Percentiles rank a stretch among this genome's conserved stretches.
Evolutionary conservation across 192 early-diverging fungal species (phyloP).

Genomic region (Mortierella hygrophila): DNA sequence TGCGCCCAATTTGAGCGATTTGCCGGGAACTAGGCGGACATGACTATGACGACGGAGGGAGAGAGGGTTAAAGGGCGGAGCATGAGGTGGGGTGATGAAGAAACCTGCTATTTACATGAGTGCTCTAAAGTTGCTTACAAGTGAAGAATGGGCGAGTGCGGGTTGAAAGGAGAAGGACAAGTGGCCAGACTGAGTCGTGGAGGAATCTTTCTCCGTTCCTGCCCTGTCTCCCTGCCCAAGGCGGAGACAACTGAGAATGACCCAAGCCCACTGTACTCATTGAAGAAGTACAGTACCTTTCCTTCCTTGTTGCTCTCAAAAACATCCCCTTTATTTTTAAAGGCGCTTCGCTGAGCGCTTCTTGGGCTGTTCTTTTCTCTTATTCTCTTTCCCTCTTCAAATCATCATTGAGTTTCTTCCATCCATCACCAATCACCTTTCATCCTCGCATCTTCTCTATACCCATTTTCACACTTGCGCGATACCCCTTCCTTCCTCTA

Average conservation of each 20-base stretch:
- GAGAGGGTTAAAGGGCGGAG: neutral
- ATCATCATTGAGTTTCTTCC: neutral
- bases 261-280: neutral
- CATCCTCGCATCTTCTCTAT: neutral
- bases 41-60: neutral
- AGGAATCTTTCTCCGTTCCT: constrained; percentile 8
- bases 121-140: no score
- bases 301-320: neutral
- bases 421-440: neutral
- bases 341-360: neutral
- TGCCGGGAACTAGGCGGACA: neutral
- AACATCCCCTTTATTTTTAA: neutral
- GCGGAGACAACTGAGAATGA: neutral
- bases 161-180: neutral
- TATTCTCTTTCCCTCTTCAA: neutral
- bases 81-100: no score
- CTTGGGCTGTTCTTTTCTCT: neutral
- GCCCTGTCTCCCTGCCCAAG: neutral
- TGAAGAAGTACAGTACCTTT: neutral
- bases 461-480: neutral
- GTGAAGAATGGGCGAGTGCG: neutral
- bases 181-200: neutral
- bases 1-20: neutral
- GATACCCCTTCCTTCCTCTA: neutral
- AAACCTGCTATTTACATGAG: no score